These are phyloP conservation scores for Danielia reshetovae DNA, from an alignment of 805 yeast species.

Conservation along the genomic window DNA sequence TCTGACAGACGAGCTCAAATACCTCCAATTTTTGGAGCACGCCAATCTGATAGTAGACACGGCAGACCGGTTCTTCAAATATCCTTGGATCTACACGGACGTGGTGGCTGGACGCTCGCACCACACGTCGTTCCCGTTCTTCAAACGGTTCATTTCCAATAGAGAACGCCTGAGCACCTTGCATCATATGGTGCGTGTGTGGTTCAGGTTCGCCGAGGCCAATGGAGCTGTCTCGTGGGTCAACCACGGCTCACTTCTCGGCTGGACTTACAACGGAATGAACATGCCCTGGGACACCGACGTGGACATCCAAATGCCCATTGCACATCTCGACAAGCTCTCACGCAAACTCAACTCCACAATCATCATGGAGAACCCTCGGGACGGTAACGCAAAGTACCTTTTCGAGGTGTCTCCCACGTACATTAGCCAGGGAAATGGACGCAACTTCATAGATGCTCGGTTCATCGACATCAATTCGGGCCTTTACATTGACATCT, in stretches of 20 bases:
- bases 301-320: conserved; percentile 16
- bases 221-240: conserved; percentile 27
- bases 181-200: conserved; percentile 33
- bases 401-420: conserved; percentile 19
- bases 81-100: conserved; percentile 38
- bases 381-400: conserved; percentile 17
- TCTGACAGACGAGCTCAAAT: conserved; percentile 16
- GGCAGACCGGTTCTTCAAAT: conserved; percentile 33
- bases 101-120: conserved; percentile 30
- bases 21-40: conserved; percentile 27
- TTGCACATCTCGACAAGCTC: conserved; percentile 14
- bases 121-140: conserved; percentile 32
- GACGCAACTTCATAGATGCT: conserved; percentile 18
- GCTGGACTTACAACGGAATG: conserved; percentile 18
- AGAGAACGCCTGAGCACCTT: conserved; percentile 35
- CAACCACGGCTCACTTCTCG: conserved; percentile 23
- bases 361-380: conserved; percentile 15
- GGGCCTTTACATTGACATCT: conserved; percentile 29
- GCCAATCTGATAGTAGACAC: conserved; percentile 19
- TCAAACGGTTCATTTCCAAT: conserved; percentile 31
- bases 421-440: conserved; percentile 17
- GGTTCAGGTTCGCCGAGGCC: conserved; percentile 36
- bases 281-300: conserved; percentile 21
- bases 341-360: conserved; percentile 12
- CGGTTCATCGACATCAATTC: conserved; percentile 30